Evolutionary conservation across 768 basidiomycete genomes (phyloP).

Genomic region (Pulveroboletus sp.): DNA sequence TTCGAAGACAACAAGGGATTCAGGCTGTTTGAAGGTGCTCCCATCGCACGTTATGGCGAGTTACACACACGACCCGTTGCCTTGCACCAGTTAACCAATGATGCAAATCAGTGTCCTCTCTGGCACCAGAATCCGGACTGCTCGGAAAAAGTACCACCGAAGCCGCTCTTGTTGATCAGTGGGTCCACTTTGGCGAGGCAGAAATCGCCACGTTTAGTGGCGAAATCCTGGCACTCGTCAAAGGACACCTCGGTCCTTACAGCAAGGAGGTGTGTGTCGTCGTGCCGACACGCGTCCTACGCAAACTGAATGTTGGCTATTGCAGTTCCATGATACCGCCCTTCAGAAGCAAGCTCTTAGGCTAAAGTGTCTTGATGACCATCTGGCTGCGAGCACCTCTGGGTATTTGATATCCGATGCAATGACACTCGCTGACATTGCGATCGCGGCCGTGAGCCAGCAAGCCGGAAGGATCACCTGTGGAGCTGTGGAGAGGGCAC

Average conservation of each 20-base stretch:
- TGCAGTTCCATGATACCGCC: slow-evolving; percentile 15
- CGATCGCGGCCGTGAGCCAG: slow-evolving; percentile 18
- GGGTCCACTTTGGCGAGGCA: slow-evolving; percentile 28
- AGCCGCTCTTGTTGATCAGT: slow-evolving; percentile 28
- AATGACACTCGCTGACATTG: slow-evolving; percentile 27
- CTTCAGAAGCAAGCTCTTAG: slow-evolving; percentile 18
- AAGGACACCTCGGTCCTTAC: slow-evolving; percentile 19
- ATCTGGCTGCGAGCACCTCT: slow-evolving; percentile 16
- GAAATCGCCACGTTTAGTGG: slow-evolving; percentile 24
- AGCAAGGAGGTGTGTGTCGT: slow-evolving; percentile 17
- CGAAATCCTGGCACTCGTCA: slow-evolving; percentile 13
- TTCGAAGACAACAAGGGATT: slow-evolving; percentile 24
- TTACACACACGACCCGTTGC: neutral
- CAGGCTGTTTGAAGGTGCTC: slow-evolving; percentile 24
- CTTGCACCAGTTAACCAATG: neutral
- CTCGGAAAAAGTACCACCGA: slow-evolving; percentile 22
- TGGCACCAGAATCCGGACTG: slow-evolving; percentile 24
- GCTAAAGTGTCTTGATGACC: slow-evolving; percentile 23
- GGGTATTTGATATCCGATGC: slow-evolving; percentile 22
- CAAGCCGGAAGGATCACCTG: slow-evolving; percentile 23
- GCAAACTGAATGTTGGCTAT: neutral
- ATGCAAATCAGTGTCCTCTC: slow-evolving; percentile 17
- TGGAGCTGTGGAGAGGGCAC: slow-evolving; percentile 24
- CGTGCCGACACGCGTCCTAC: neutral
- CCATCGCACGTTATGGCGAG: slow-evolving; percentile 28